Percentiles rank a stretch among this genome's conserved stretches.
Conservation (phyloP, 164 flowering plant species). For the Hamamelis virginiana region DNA sequence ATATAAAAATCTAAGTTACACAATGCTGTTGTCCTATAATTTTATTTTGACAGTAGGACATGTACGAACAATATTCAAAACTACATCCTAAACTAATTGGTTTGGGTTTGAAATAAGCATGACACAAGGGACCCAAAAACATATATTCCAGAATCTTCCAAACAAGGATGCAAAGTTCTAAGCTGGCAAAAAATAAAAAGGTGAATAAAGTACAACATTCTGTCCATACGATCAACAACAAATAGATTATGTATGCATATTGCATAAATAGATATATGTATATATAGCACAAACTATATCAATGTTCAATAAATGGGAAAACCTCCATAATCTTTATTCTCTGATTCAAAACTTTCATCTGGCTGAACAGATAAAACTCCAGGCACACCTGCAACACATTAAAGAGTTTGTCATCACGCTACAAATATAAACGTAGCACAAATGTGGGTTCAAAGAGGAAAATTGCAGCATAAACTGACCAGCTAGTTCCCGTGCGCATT, state of each 20-base stretch:
- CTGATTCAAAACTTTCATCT: slow-evolving; percentile 64
- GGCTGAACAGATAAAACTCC: slow-evolving; percentile 74
- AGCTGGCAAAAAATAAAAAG: too few relatives aligned
- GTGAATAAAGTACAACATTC: too few relatives aligned
- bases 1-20: too few relatives aligned
- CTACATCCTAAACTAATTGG: too few relatives aligned
- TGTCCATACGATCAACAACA: background rate
- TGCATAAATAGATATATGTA: background rate
- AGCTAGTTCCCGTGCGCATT: slow-evolving; percentile 63
- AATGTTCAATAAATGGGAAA: slow-evolving; percentile 5
- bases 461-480: slow-evolving; percentile 37
- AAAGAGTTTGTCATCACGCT: slow-evolving; percentile 3
- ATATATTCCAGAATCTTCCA: too few relatives aligned
- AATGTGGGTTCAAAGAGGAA: background rate
- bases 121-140: too few relatives aligned
- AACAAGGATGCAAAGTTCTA: too few relatives aligned
- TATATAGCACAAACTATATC: background rate
- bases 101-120: too few relatives aligned
- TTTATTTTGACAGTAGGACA: too few relatives aligned
- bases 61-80: too few relatives aligned
- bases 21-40: too few relatives aligned
- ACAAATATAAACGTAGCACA: background rate
- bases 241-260: too few relatives aligned
- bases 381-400: slow-evolving; percentile 60
- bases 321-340: slow-evolving; percentile 86